Evolutionary conservation across 192 early-diverging fungal genomes (phyloP), one percentile per base, ranked within the genome.

Genomic region (Rhizophagus clarus): DNA sequence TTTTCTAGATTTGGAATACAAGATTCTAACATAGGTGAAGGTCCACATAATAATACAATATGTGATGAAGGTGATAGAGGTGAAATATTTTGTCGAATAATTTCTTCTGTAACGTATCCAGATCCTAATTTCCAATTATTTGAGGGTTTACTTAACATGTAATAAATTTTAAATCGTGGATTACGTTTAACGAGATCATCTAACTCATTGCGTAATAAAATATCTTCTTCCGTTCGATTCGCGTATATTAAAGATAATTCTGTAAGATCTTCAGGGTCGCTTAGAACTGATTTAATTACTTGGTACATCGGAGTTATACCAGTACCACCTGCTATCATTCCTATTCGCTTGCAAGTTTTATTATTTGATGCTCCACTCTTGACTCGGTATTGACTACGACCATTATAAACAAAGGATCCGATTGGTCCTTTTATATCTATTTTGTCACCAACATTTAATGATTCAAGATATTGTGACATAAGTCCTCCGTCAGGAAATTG

Each of bases 291-390:
- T 81, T 90, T 88, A 72, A 95, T 86, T 62, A 97, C 81, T 85
- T 97, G 96, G 68, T 92, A 81, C 88, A 93, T 92, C 14, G 95
- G 95, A 26, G 95, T 95, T 69, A 97, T 93, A 17, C 93, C 95
- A 22, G 93, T 92, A n/a, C 96, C 96, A 49, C 95, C 95, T 26
- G 92, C 93, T 80, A 97, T 88, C 91, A 96, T 87, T 40, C 90
- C 93, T 45, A 97, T 88, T 76, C 93, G 86, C 42, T 88, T 83
- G 64, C 86, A 86, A 14, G 47, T 67, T 1, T 64, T 10, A 28
- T 77, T 10, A 32, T 77, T 60, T 1, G 75, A 47, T 60, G n/a
- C 17, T 63, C 61, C 45, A 20, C 17, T 51, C 40, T 22, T 49
- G 4, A 61, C 47, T 63, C 8, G 26, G 45, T 83, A 84, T 45